Evolutionary conservation across 2,329 filamentous ascomycete species (phyloP), one percentile per base, ranked within the genome.

Genomic region (Trichoderma breve): DNA sequence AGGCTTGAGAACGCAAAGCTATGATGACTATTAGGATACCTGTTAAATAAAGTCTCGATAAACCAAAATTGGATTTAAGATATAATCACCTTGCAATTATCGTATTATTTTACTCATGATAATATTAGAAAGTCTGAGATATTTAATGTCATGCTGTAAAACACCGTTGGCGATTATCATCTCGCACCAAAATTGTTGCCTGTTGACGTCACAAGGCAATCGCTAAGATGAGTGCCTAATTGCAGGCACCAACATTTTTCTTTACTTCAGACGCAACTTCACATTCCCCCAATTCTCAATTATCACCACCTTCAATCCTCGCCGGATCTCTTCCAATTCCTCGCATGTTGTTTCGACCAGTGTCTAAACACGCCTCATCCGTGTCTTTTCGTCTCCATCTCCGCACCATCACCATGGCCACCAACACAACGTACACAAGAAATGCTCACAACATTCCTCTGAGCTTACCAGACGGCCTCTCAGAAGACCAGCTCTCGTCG

Each of bases 391-490:
- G 32, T n/a, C 21, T 43, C 2, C 5, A 55, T 36, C 30, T 21
- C 14, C 58, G 70, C 70, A 47, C 43, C 26, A 73, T 73, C 69
- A 64, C 39, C 18, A 73, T 73, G 72, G 71, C 70, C 12, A 63
- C 72, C 8, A 53, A 21, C 21, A 53, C 47, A 53, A 53, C 47
- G 5, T 73, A 39, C 39, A 65, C n/a, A 4, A 30, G 55, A 9
- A 15, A 55, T 47, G 65, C 69, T 15, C 39, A 79, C 39, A 72
- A 79, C 57, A 76, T 86, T 66, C 78, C 80, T 7, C 80, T 87
- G 57, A 79, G 78, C 12, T 79, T 87, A 1, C 81, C 83, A 2
- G 74, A 81, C 0, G 83, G 80, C 11, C 79, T 87, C n/a, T 79
- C 81, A 0, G 75, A 81, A 73, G 76, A 83, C 1, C 80, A 85